Conservation (phyloP, 2,329 filamentous ascomycete genomes). For the Fusarium zealandicum region DNA sequence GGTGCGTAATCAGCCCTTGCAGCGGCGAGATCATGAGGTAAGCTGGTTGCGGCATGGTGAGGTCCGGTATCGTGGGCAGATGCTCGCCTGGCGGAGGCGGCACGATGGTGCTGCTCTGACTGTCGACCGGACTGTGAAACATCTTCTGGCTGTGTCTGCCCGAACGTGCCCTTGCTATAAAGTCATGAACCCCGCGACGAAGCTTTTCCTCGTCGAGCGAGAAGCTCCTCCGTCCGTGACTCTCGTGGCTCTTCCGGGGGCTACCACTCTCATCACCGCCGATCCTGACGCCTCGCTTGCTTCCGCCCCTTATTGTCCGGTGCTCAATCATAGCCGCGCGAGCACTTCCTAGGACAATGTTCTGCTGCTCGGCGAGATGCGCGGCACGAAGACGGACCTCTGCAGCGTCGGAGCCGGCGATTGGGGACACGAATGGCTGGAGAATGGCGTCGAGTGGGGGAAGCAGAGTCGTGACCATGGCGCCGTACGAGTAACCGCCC, state of each 20-base stretch:
- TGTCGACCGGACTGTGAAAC: constrained; percentile 17
- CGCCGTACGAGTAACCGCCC: constrained; percentile 90
- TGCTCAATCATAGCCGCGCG: constrained; percentile 44
- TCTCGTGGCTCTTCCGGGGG: constrained; percentile 51
- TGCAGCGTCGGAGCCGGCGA: constrained; percentile 63
- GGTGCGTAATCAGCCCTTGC: constrained; percentile 63
- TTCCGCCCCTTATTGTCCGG: constrained; percentile 37
- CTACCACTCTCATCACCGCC: constrained; percentile 58
- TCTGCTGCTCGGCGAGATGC: constrained; percentile 71
- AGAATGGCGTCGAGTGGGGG: constrained; percentile 69
- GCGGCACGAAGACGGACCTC: constrained; percentile 76
- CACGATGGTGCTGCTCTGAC: constrained; percentile 14
- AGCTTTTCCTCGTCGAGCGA: constrained; percentile 58
- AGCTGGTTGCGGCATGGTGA: constrained; percentile 52
- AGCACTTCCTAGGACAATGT: constrained; percentile 51
- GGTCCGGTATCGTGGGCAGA: constrained; percentile 44
- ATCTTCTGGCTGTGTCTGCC: constrained; percentile 27
- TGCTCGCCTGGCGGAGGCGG: constrained; percentile 32
- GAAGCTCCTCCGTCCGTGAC: constrained; percentile 43
- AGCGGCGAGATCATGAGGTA: constrained; percentile 76
- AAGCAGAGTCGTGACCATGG: constrained; percentile 77
- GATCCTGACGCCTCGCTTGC: constrained; percentile 53
- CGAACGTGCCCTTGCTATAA: constrained; percentile 52
- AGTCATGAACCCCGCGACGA: constrained; percentile 55
- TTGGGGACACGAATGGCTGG: constrained; percentile 61